Evolutionary conservation across 106 monocot genomes (phyloP).

Genomic region (Acorus gramineus): DNA sequence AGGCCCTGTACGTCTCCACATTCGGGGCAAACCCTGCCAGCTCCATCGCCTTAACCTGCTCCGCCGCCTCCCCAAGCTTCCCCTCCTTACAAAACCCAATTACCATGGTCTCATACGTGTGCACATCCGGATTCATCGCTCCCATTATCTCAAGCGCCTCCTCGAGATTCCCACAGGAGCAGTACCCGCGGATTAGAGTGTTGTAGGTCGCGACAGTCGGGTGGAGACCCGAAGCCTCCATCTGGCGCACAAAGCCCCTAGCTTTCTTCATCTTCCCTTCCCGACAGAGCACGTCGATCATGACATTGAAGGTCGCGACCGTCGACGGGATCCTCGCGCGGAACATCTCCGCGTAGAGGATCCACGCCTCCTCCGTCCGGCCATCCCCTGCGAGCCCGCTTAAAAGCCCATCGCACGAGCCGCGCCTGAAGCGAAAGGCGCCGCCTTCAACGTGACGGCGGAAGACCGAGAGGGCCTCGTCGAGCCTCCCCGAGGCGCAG

Average conservation of each 20-base stretch:
- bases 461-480: conserved; percentile 32
- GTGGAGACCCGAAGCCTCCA: conserved; percentile 45
- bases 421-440: conserved; percentile 16
- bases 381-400: conserved; percentile 19
- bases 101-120: conserved; percentile 57
- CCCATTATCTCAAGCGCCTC: conserved; percentile 33
- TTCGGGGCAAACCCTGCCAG: conserved; percentile 37
- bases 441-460: conserved; percentile 17
- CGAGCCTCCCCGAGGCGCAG: conserved; percentile 19
- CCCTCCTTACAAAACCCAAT: conserved; percentile 50
- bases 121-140: conserved; percentile 45
- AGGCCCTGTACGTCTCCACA: conserved; percentile 61
- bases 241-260: conserved; percentile 38
- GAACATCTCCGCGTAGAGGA: conserved; percentile 77
- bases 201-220: conserved; percentile 71
- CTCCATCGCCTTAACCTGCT: conserved; percentile 52
- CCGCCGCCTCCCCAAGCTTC: conserved; percentile 32
- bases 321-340: conserved; percentile 43
- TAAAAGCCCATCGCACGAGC: conserved; percentile 35
- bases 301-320: conserved; percentile 73
- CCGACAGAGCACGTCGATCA: conserved; percentile 74
- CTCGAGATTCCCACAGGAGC: conserved; percentile 31
- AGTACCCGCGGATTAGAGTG: conserved; percentile 60
- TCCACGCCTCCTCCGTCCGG: conserved; percentile 33
- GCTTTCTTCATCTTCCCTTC: conserved; percentile 73